Evolutionary conservation across 2,329 filamentous ascomycete species (phyloP), one percentile per base, ranked within the genome.

Genomic region (Phialemonium atrogriseum): DNA sequence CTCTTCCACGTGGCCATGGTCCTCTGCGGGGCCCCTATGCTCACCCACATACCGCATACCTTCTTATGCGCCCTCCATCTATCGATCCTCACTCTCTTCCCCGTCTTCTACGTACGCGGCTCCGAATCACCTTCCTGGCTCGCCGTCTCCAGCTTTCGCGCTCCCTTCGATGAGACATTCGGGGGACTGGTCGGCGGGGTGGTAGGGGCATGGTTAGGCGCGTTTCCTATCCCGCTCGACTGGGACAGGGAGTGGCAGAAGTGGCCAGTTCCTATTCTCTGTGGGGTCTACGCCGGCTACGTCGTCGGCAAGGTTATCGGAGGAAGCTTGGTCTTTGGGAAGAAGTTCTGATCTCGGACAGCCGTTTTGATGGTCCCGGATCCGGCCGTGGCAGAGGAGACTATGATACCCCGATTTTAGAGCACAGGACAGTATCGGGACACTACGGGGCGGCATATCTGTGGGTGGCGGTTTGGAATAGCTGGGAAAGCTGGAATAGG

Each of bases 221-320:
- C 91, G 7, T 77, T 96, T 32, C 91, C 93, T 0, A 96, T 98
- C 46, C 91, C 91, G 2, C 64, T 98, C 44, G 91, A 98, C 55
- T 96, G 89, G 89, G 91, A 98, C 55, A 78, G 91, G n/a, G 87
- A 94, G 46, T 98, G 91, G 91, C 91, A 98, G 72, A 84, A 81
- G 56, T 98, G 89, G 84, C 91, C 91, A 0, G 80, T 96, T 28
- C 98, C 91, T 0, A 83, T 98, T 36, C 60, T 96, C 5, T 77
- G 74, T 2, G 91, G 91, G 3, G 68, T 83, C 12, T 96, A 94
- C 56, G 59, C 75, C 5, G 91, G 91, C 1, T 87, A 84, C 55
- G 66, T 75, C 1, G 43, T 84, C 10, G 87, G 87, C 2, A 80
- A 82, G 51, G 48, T 75, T 34, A 42, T 77, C 12, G 77, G 79